Base-by-base conservation (phyloP, 345 rosid genomes). In the Carallia brachiata region DNA sequence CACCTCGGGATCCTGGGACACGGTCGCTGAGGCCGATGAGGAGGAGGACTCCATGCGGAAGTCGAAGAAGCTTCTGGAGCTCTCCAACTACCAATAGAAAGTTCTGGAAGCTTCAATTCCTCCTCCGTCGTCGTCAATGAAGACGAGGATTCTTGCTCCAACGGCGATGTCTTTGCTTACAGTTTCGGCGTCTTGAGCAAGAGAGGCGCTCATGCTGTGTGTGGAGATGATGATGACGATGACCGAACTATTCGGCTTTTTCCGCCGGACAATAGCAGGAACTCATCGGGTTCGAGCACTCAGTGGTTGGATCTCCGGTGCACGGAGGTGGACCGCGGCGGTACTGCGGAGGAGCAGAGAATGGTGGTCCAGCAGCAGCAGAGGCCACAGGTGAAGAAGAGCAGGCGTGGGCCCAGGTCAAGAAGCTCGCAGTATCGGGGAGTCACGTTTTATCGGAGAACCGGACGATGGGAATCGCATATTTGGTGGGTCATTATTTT, bases 391-490 rank as follows among this genome's bases (percentile, higher is more conserved):
- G 68, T 68, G 62, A 85, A 81, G 85, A 88, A 85, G 84, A 88
- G 97, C 70, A 79, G 99, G 71, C 84, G 99, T 64, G 99, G 99
- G 1, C 99, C 99, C 15, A 79, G 98, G 80, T 96, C 99, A 0
- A 75, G 91, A 34, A 96, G 99, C 88, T 96, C 98, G 16, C 98
- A 96, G 75, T 96, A 89, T 74, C 84, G 99, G 23, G 99, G 99
- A 5, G 98, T 92, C 69, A 96, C 99, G 56, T 96, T 92, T 85
- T 96, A 96, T 81, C 85, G 98, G 65, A 71, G 99, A 69, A 96
- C 99, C 34, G 97, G 99, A 65, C 83, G 99, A 57, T 96, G 99
- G 99, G 99, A 96, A 63, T 96, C 99, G 7, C 99, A 96, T 78
- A 96, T 96, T 69, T 96, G 98, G 99, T 96, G 52, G 32, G 82